These are phyloP conservation scores for Thraustochytrium sp. DNA, from an alignment of 352 stramenopile species.

Conservation along the genomic window DNA sequence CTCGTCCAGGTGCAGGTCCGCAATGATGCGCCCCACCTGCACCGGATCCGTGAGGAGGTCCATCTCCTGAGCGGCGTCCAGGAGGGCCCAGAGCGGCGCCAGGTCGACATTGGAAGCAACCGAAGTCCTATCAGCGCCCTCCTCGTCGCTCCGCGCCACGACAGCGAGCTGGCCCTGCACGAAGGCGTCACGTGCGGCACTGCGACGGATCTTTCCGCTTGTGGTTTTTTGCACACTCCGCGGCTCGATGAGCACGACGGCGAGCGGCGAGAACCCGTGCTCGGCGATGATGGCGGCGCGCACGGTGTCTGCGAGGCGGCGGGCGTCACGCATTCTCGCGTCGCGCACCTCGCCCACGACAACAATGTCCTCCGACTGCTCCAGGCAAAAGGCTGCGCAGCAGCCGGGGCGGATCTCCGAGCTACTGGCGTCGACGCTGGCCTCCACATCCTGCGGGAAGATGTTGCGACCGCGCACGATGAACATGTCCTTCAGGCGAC, in stretches of 20 bases:
- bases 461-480: no score
- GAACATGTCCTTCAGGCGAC: conserved; percentile 96
- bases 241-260: conserved; percentile 79
- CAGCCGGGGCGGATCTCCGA: conserved; percentile 78
- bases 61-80: no score
- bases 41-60: no score
- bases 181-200: no score
- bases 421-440: conserved; percentile 64
- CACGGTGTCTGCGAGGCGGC: conserved; percentile 58
- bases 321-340: conserved; percentile 14
- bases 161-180: no score
- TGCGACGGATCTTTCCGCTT: conserved; percentile 92
- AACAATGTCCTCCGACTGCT: conserved; percentile 57
- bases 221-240: conserved; percentile 93
- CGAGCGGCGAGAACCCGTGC: conserved; percentile 72
- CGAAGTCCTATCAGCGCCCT: no score
- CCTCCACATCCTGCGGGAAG: no score
- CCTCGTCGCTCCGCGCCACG: no score
- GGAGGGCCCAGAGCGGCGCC: no score
- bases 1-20: no score
- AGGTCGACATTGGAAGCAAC: no score
- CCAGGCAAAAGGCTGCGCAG: conserved; percentile 80
- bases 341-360: conserved; percentile 66
- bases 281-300: conserved; percentile 62
- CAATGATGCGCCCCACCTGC: no score